Conservation (phyloP, 2,329 filamentous ascomycete species). For the Gaeumannomyces tritici region DNA sequence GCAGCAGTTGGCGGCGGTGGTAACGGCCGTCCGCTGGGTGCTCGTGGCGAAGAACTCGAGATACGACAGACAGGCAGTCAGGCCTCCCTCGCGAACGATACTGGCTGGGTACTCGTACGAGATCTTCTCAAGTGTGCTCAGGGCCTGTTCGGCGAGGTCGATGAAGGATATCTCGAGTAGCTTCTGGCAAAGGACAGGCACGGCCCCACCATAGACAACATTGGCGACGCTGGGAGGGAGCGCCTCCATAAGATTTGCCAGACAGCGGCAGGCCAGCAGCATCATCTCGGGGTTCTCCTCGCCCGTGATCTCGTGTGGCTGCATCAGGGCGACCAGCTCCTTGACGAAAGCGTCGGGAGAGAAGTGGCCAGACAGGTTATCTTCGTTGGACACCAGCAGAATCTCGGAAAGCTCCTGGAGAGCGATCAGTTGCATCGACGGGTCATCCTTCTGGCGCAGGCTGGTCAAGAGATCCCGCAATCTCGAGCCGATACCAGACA, state of each 20-base stretch:
- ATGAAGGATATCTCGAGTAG: constrained; percentile 94
- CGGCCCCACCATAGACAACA: constrained; percentile 94
- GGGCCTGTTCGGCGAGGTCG: constrained; percentile 89
- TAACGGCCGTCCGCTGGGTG: constrained; percentile 92
- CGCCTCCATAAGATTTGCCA: constrained; percentile 97
- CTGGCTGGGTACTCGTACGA: constrained; percentile 91
- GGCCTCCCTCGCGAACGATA: constrained; percentile 89
- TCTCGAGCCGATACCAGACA: constrained; percentile 72
- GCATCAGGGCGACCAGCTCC: constrained; percentile 86
- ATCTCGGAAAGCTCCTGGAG: constrained; percentile 90
- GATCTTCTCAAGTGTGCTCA: constrained; percentile 96
- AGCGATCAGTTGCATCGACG: constrained; percentile 81
- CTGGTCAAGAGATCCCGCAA: constrained; percentile 69
- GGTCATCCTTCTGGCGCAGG: constrained; percentile 74
- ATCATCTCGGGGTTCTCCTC: constrained; percentile 96
- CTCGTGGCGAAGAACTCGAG: constrained; percentile 97
- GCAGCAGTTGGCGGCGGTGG: constrained; percentile 95
- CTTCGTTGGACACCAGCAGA: constrained; percentile 88
- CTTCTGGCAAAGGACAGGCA: constrained; percentile 90
- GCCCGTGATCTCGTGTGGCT: constrained; percentile 68
- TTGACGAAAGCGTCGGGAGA: constrained; percentile 91
- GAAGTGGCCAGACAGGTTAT: constrained; percentile 91
- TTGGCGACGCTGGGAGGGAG: constrained; percentile 86
- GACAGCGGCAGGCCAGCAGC: constrained; percentile 88
- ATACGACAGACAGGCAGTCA: constrained; percentile 92